These are phyloP conservation scores for Myrmaecium sp. DNA, from an alignment of 2,329 filamentous ascomycete genomes.

Conservation along the genomic window DNA sequence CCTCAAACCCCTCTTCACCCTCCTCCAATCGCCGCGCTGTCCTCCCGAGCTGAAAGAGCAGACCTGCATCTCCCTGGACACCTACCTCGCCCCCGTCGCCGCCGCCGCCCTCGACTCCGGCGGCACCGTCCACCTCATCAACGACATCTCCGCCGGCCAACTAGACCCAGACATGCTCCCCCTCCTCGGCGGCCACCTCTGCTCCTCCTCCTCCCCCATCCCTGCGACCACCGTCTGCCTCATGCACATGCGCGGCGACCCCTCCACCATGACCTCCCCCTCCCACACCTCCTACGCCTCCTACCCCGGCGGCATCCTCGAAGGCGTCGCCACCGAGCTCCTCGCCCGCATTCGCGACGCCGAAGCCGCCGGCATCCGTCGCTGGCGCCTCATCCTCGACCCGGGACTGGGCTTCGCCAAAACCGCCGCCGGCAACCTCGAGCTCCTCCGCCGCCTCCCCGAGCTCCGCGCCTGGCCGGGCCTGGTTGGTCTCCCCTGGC, in stretches of 20 bases:
- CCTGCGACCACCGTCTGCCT: conserved; percentile 69
- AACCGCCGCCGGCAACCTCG: conserved; percentile 60
- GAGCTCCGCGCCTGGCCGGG: conserved; percentile 35
- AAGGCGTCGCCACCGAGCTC: conserved; percentile 51
- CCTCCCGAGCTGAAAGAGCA: conserved; percentile 47
- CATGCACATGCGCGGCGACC: conserved; percentile 89
- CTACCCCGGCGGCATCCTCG: conserved; percentile 53
- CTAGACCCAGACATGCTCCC: conserved; percentile 69
- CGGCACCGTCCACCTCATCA: conserved; percentile 84
- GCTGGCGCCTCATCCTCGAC: conserved; percentile 91
- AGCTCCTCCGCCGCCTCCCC: conserved; percentile 51
- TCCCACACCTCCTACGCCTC: conserved; percentile 33
- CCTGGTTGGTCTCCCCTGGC: conserved; percentile 61
- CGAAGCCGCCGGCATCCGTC: conserved; percentile 63
- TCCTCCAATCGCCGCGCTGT: conserved; percentile 55
- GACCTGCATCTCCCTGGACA: conserved; percentile 76
- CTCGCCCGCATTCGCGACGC: conserved; percentile 54
- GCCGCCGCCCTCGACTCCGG: conserved; percentile 58
- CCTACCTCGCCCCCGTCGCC: conserved; percentile 75
- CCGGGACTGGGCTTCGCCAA: conserved; percentile 94
- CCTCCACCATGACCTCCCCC: conserved; percentile 59
- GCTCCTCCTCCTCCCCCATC: no score
- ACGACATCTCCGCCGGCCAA: conserved; percentile 75
- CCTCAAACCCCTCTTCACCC: conserved; percentile 60
- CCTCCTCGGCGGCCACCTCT: conserved; percentile 60